Evolutionary conservation across 495 filamentous ascomycete genomes (phyloP), one percentile per base, ranked within the genome.

Genomic region (Aspergillus panamensis): DNA sequence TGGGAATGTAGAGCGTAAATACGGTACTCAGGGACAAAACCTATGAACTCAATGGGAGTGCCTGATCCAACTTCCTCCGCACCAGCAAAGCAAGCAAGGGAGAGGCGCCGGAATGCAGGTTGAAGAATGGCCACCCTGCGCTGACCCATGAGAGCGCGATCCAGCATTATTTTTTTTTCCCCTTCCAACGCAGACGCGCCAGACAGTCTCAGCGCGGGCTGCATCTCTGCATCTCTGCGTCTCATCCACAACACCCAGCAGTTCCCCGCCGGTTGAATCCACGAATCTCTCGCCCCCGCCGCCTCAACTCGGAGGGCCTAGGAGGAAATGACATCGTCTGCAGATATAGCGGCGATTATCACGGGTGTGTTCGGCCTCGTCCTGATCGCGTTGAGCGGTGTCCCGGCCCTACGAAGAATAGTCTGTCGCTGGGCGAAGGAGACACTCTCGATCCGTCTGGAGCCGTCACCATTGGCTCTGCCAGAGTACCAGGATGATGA

Each of bases 351-450:
- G 14, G 62, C 64, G 16, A 44, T 60, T 25, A 49, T 43, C 17
- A 59, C 60, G 31, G 66, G 63, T 35, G 56, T 61, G 5, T 25
- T 73, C 37, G 71, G 69, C 61, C 43, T 73, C 30, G 39, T 60
- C n/a, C 52, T 73, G 16, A 62, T 61, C 0, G 59, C 45, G n/a
- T 25, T 63, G 14, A 62, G 61, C 30, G 70, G 57, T 17, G 58
- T 68, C 12, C 63, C 69, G 19, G 65, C 71, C 6, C 20, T 68
- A 5, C 48, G 57, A 16, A 68, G 62, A 42, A 63, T 71, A 43
- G 20, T 35, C 21, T 37, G 37, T 44, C 66, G 66, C 39, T 55
- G 4, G 12, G 40, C 31, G 47, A 51, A 47, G 30, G 19, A 32
- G 8, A 21, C 17, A 8, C 35, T 32, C 3, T 29, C 61, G 9